Evolutionary conservation across 805 yeast genomes (phyloP).

Genomic region (Kuraishia floccosa): DNA sequence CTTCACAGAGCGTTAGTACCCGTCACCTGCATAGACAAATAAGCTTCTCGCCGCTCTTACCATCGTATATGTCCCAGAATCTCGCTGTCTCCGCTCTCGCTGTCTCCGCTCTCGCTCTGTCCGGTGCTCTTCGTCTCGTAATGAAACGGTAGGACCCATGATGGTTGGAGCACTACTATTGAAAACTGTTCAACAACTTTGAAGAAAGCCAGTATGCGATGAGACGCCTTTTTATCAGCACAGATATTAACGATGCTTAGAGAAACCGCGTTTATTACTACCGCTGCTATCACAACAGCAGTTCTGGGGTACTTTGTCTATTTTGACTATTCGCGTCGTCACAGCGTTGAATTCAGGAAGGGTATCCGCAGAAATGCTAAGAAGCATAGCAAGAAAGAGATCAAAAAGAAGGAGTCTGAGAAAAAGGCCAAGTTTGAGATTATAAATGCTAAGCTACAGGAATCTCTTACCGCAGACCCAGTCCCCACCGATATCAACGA

Average conservation of each 20-base stretch:
- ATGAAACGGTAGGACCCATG: no score
- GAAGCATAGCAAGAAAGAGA: constrained; percentile 47
- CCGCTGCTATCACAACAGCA: constrained; percentile 32
- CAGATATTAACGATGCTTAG: no score
- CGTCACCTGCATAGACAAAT: no score
- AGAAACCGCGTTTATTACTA: no score
- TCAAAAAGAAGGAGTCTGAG: constrained; percentile 41
- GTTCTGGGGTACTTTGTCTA: constrained; percentile 68
- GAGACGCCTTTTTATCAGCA: no score
- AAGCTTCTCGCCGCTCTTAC: no score
- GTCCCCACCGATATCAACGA: constrained; percentile 44
- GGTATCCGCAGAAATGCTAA: constrained; percentile 52
- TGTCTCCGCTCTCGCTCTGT: no score
- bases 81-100: constrained; percentile 23
- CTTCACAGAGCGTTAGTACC: no score
- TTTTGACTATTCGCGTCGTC: constrained; percentile 89
- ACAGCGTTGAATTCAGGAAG: constrained; percentile 71
- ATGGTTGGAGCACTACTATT: no score
- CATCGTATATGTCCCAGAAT: constrained; percentile 1
- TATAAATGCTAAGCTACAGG: constrained; percentile 49
- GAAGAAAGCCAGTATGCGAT: no score
- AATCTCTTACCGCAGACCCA: constrained; percentile 61
- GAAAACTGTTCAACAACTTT: no score
- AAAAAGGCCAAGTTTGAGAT: constrained; percentile 49
- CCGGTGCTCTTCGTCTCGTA: no score